Percentiles rank a stretch among this genome's conserved stretches.
Evolutionary conservation across 1,139 yeast genomes (phyloP).

Genomic region (Petasospora rhodanensis): DNA sequence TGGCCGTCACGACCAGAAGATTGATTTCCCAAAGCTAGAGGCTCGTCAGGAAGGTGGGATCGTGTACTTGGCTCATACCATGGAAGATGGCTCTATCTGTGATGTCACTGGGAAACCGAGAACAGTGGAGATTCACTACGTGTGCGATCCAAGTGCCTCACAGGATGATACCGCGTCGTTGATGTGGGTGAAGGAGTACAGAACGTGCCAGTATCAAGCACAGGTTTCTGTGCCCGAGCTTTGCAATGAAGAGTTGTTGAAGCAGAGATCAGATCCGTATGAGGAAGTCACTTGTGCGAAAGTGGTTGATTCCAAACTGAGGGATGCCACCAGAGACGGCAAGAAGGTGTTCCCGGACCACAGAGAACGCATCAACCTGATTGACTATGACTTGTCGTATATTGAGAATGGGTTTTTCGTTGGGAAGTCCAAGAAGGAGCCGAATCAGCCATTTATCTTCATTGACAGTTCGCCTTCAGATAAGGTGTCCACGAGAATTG

Average conservation of each 20-base stretch:
- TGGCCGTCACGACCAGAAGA: constrained; percentile 35
- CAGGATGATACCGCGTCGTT: constrained; percentile 29
- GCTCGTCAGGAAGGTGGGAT: constrained; percentile 33
- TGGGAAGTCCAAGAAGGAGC: neutral
- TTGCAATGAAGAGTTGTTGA: constrained; percentile 52
- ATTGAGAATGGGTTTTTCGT: constrained; percentile 5
- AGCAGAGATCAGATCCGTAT: constrained; percentile 34
- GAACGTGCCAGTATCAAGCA: constrained; percentile 69
- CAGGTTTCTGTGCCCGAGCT: constrained; percentile 54
- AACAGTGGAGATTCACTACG: constrained; percentile 57
- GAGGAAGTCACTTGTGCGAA: constrained; percentile 41
- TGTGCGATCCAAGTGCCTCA: constrained; percentile 54
- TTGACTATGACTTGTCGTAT: constrained; percentile 3
- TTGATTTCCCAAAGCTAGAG: constrained; percentile 23
- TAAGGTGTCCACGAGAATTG: neutral
- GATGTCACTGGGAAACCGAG: constrained; percentile 67
- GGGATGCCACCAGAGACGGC: neutral
- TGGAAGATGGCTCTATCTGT: constrained; percentile 64
- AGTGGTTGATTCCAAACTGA: constrained; percentile 19
- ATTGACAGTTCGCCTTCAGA: neutral
- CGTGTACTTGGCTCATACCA: constrained; percentile 46
- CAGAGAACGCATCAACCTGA: constrained; percentile 2
- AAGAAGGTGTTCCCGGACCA: neutral
- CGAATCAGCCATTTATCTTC: neutral
- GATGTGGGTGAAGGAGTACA: constrained; percentile 53